A percentile compares a stretch with the other conserved stretches of the same genome.
These are phyloP conservation scores for Spinellus fusiger DNA, from an alignment of 192 early-diverging fungal species.

Conservation along the genomic window DNA sequence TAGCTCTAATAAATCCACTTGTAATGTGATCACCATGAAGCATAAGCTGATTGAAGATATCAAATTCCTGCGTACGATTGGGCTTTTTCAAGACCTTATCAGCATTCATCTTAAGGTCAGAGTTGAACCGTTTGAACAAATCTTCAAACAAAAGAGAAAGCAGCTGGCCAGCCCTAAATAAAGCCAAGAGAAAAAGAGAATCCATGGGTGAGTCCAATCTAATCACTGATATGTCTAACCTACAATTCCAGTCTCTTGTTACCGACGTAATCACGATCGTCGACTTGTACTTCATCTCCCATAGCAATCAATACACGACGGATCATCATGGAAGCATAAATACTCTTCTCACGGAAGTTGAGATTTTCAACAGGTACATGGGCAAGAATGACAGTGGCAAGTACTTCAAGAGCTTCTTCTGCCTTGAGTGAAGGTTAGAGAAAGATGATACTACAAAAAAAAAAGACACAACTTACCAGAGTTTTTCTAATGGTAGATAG, in stretches of 20 bases:
- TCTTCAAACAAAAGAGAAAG: conserved; percentile 95
- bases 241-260: conserved; percentile 97
- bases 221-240: conserved; percentile 12
- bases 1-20: conserved; percentile 84
- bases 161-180: conserved; percentile 80
- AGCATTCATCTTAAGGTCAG: conserved; percentile 81
- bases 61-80: conserved; percentile 83
- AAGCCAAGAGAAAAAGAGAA: neutral
- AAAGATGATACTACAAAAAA: neutral
- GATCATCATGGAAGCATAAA: conserved; percentile 92
- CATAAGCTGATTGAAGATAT: conserved; percentile 71
- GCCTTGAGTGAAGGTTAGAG: conserved; percentile 25
- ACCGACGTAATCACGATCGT: conserved; percentile 97
- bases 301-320: conserved; percentile 86
- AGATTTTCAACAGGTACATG: conserved; percentile 86
- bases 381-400: conserved; percentile 81
- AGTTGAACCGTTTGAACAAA: conserved; percentile 91
- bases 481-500: conserved; percentile 44
- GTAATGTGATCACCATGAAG: conserved; percentile 82
- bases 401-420: conserved; percentile 84
- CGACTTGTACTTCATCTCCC: conserved; percentile 71
- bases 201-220: neutral
- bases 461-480: conserved; percentile 27
- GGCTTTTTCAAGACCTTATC: conserved; percentile 88
- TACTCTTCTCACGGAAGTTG: conserved; percentile 88